Base-by-base conservation (phyloP, 2,329 filamentous ascomycete species). In the Colletotrichum orbiculare region DNA sequence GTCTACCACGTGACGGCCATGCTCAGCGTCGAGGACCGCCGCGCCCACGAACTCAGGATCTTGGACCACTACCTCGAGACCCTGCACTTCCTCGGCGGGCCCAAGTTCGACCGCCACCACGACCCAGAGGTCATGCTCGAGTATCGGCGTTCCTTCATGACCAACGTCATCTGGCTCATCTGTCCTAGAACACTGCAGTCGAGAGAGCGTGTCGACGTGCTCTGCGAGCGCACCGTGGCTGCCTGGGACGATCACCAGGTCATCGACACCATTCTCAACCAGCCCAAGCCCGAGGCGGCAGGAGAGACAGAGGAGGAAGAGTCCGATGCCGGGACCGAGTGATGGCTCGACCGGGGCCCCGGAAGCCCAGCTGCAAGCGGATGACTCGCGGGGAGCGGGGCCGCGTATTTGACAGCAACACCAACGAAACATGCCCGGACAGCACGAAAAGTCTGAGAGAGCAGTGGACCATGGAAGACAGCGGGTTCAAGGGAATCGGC, bases 1-100 rank as follows among this genome's bases (percentile, higher is more conserved):
- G 74, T 75, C 8, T 82, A 82, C 68, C 74, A 75, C 64, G 73
- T 82, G 69, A 77, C 76, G 1, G 73, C 75, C 4, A 74, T 76
- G 68, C 64, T 82, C 52, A 76, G 69, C 6, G 59, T 81, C 8
- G 77, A 78, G 63, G 76, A 80, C 56, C 76, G 79, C 12, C 73
- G 79, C n/a, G 70, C 70, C 9, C 74, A 79, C 39, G 79, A 82
- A 69, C 74, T 76, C 73, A 75, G 74, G 52, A 68, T 81, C 11
- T 68, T 77, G 33, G 72, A 76, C 38, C 73, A 76, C 59, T 80
- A 80, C 64, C 69, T 79, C 17, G 68, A 70, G 7, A 70, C 72
- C n/a, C 67, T 79, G 54, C 72, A 72, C 54, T 60, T 59, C 10
- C 64, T 73, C 2, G 76, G 76, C 13, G 76, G 75, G n/a, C 77